Conservation (phyloP, 305 asterid species). For the Salvia sclarea region DNA sequence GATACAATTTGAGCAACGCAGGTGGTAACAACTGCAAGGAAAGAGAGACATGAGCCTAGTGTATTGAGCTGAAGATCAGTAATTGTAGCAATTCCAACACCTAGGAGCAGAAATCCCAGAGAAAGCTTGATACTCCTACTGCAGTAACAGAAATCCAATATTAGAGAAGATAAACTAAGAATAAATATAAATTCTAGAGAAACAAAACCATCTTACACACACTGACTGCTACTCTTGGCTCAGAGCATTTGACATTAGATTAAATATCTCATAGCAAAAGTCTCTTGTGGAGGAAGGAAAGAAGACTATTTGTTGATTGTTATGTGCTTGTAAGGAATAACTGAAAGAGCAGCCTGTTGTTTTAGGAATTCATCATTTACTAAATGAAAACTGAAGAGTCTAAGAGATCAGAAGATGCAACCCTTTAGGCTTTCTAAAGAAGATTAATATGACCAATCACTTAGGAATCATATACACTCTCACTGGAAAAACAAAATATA, state of each 20-base stretch:
- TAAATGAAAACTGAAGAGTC: slow-evolving; percentile 8
- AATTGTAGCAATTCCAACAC: slow-evolving; percentile 88
- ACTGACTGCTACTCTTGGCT: not conserved
- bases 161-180: slow-evolving; percentile 22
- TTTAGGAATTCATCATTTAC: slow-evolving; percentile 6
- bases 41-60: slow-evolving; percentile 69
- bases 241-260: slow-evolving; percentile 11
- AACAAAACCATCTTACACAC: slow-evolving; percentile 9
- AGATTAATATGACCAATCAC: slow-evolving; percentile 6
- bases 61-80: slow-evolving; percentile 89
- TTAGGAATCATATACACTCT: not conserved
- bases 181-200: too few species aligned
- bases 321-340: slow-evolving; percentile 25
- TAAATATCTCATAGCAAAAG: slow-evolving; percentile 2
- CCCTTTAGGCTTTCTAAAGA: not conserved
- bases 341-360: slow-evolving; percentile 19
- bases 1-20: slow-evolving; percentile 93
- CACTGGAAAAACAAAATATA: not conserved
- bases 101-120: slow-evolving; percentile 68
- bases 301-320: slow-evolving; percentile 7
- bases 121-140: slow-evolving; percentile 73
- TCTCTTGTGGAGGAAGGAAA: slow-evolving; percentile 7
- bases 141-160: slow-evolving; percentile 40
- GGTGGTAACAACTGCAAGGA: slow-evolving; percentile 78
- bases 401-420: slow-evolving; percentile 4